Conservation (phyloP, 371 early-diverging fungal species). For the Fennellomyces sp. region DNA sequence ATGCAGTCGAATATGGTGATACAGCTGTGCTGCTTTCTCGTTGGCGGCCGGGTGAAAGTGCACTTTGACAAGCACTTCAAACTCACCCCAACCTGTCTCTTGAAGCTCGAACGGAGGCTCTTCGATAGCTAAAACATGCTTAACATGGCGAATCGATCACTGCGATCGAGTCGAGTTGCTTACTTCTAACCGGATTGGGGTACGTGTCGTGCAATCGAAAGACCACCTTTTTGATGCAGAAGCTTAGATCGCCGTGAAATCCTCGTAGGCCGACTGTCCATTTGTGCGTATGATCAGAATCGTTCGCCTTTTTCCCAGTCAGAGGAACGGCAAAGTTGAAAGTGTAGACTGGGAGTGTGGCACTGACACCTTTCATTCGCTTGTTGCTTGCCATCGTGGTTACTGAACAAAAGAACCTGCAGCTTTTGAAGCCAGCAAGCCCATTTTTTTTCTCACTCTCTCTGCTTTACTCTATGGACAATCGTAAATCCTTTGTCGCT, state of each 20-base stretch:
- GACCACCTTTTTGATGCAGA: slow-evolving; percentile 86
- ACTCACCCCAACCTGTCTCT: slow-evolving; percentile 99
- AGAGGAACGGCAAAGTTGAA: slow-evolving; percentile 75
- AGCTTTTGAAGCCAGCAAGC: neutral
- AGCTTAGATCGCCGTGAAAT: slow-evolving; percentile 81
- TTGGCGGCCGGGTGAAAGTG: slow-evolving; percentile 74
- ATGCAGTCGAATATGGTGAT: slow-evolving; percentile 84
- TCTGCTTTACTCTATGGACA: neutral
- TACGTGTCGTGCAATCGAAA: slow-evolving; percentile 98
- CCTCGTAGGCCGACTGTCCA: slow-evolving; percentile 92
- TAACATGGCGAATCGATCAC: neutral
- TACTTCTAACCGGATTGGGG: slow-evolving; percentile 81
- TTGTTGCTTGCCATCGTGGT: slow-evolving; percentile 44
- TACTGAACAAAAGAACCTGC: neutral
- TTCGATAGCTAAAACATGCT: slow-evolving; percentile 60
- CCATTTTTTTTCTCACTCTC: neutral
- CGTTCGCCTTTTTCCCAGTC: slow-evolving; percentile 62
- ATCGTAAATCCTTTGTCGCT: no score
- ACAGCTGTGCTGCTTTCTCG: slow-evolving; percentile 83
- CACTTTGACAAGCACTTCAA: slow-evolving; percentile 93
- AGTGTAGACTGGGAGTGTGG: slow-evolving; percentile 75
- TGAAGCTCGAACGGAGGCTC: slow-evolving; percentile 90
- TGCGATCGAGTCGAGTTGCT: slow-evolving; percentile 5
- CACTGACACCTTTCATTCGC: slow-evolving; percentile 66
- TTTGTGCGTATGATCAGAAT: slow-evolving; percentile 81